Evolutionary conservation across 768 basidiomycete species (phyloP).

Genomic region (Lentinula sp.): DNA sequence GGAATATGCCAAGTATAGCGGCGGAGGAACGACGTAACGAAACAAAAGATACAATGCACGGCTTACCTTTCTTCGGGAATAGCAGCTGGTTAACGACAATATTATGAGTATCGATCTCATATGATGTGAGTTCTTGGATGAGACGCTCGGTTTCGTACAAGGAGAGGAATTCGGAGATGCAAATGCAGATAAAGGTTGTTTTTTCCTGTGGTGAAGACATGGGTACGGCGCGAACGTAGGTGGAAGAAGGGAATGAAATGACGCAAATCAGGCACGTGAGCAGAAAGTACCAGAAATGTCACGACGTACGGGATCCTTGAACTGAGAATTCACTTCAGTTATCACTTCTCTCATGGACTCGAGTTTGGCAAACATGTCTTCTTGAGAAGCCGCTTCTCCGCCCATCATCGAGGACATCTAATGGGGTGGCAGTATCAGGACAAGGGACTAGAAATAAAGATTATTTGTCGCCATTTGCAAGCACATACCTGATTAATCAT

Average conservation of each 20-base stretch:
- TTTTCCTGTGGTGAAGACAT: slow-evolving; percentile 65
- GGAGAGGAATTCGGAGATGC: slow-evolving; percentile 97
- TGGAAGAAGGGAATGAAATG: too few species aligned
- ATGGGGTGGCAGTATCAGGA: neutral
- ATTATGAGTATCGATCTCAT: slow-evolving; percentile 97
- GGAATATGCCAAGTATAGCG: too few species aligned
- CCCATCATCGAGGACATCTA: slow-evolving; percentile 98
- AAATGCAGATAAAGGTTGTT: slow-evolving; percentile 97
- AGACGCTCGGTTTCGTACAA: slow-evolving; percentile 98
- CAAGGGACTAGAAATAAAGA: neutral
- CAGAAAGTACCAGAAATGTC: neutral
- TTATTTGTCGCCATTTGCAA: too few species aligned
- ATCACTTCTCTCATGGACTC: slow-evolving; percentile 96
- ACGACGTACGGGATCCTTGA: slow-evolving; percentile 88
- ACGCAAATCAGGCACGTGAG: neutral
- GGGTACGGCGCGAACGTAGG: neutral
- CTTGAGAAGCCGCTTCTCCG: slow-evolving; percentile 81
- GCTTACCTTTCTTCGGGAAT: slow-evolving; percentile 80
- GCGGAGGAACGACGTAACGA: too few species aligned
- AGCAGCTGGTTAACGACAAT: slow-evolving; percentile 97
- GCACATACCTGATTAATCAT: slow-evolving; percentile 79
- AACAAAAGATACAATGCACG: slow-evolving; percentile 17
- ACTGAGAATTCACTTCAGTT: slow-evolving; percentile 97
- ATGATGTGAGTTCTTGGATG: slow-evolving; percentile 90
- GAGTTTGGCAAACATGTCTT: slow-evolving; percentile 98